Percentiles rank a stretch among this genome's conserved stretches.
Evolutionary conservation across 2,329 filamentous ascomycete species (phyloP).

Genomic region (Fusarium tuaranense): DNA sequence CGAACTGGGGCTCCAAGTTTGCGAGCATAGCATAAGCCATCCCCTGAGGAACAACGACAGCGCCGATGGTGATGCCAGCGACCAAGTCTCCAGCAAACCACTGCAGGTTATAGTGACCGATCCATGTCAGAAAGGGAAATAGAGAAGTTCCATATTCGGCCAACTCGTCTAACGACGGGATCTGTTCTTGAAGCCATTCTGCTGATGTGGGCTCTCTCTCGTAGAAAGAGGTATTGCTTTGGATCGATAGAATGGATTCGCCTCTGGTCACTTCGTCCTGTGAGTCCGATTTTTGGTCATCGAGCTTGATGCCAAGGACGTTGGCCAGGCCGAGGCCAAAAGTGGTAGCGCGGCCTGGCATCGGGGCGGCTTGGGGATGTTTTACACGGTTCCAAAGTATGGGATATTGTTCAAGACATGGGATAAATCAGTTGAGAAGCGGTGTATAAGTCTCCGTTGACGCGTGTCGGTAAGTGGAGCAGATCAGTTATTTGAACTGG

Average conservation of each 20-base stretch:
- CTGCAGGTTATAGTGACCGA: slow-evolving; percentile 85
- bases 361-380: background rate
- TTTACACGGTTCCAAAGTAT: background rate
- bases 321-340: slow-evolving; percentile 82
- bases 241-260: slow-evolving; percentile 82
- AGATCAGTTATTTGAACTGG: background rate
- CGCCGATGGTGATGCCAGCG: slow-evolving; percentile 74
- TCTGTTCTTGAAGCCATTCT: slow-evolving; percentile 77
- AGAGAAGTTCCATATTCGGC: slow-evolving; percentile 74
- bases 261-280: slow-evolving; percentile 76
- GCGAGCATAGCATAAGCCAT: slow-evolving; percentile 96
- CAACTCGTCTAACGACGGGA: slow-evolving; percentile 69
- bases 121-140: slow-evolving; percentile 94
- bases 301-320: slow-evolving; percentile 83
- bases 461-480: background rate
- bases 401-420: background rate
- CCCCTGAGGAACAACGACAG: slow-evolving; percentile 88
- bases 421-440: background rate
- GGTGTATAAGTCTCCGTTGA: background rate
- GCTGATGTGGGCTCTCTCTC: slow-evolving; percentile 81
- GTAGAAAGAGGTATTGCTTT: slow-evolving; percentile 81
- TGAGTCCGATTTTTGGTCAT: slow-evolving; percentile 61
- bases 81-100: slow-evolving; percentile 93
- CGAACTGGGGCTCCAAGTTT: slow-evolving; percentile 82
- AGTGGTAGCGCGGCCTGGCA: slow-evolving; percentile 57